These are phyloP conservation scores for Xylaria nigripes DNA, from an alignment of 495 filamentous ascomycete genomes.

Conservation along the genomic window DNA sequence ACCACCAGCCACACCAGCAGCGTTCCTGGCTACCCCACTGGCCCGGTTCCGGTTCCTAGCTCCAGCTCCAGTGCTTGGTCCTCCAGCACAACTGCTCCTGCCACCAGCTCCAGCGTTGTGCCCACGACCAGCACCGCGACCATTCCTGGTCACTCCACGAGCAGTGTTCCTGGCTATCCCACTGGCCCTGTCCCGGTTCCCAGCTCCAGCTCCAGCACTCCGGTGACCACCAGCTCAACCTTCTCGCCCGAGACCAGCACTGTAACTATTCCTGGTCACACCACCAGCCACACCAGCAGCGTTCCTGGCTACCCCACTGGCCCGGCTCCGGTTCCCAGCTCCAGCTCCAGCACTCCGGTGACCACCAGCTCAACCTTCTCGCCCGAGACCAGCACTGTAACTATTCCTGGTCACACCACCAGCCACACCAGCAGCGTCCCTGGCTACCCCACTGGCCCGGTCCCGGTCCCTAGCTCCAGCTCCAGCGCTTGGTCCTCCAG, in stretches of 20 bases:
- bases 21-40: not conserved
- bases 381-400: not conserved
- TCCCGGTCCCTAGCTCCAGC: not conserved
- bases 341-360: not conserved
- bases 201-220: not conserved
- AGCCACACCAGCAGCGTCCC: not conserved
- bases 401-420: not conserved
- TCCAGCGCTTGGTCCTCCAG: not conserved
- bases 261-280: not conserved
- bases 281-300: not conserved
- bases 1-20: not conserved
- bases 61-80: not conserved
- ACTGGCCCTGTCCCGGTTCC: not conserved
- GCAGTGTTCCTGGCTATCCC: not conserved
- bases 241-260: not conserved
- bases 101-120: not conserved
- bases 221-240: not conserved
- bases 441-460: not conserved
- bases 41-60: not conserved
- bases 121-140: not conserved
- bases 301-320: not conserved
- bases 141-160: not conserved
- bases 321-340: not conserved
- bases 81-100: not conserved
- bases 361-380: not conserved